Evolutionary conservation across 1,284 basidiomycete genomes (phyloP).

Genomic region (Retiboletus fuscus): DNA sequence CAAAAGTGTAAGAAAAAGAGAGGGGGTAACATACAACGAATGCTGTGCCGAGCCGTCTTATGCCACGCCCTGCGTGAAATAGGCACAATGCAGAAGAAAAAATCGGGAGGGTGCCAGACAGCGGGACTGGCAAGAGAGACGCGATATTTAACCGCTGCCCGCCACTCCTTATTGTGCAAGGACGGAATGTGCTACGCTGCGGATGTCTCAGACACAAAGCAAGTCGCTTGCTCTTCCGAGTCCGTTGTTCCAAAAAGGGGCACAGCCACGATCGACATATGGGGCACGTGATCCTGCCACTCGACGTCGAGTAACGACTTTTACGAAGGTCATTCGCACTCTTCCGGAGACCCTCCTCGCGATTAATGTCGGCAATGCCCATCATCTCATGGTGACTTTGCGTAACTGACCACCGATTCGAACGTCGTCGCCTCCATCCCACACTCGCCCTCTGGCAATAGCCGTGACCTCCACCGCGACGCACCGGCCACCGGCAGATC

Average conservation of each 20-base stretch:
- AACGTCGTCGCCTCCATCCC: slow-evolving; percentile 1
- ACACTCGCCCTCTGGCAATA: slow-evolving; percentile 34
- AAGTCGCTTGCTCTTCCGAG: too few species aligned
- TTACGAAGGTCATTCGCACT: too few species aligned
- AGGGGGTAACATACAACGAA: slow-evolving; percentile 17
- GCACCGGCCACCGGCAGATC: slow-evolving; percentile 36
- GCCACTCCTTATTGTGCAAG: too few species aligned
- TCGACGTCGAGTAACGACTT: too few species aligned
- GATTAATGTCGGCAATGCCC: background rate
- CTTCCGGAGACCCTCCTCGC: background rate
- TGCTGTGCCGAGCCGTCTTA: slow-evolving; percentile 26
- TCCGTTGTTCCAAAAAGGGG: too few species aligned
- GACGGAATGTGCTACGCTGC: too few species aligned
- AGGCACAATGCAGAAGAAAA: too few species aligned
- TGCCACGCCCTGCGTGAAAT: slow-evolving; percentile 41
- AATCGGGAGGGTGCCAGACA: too few species aligned
- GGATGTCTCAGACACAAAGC: too few species aligned
- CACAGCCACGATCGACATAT: slow-evolving; percentile 26
- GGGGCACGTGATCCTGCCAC: slow-evolving; percentile 23
- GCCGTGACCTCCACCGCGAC: slow-evolving; percentile 37
- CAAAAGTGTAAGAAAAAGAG: slow-evolving; percentile 8
- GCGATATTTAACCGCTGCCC: too few species aligned
- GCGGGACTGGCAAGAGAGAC: too few species aligned
- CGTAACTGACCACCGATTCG: background rate
- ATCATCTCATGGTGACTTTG: slow-evolving; percentile 10